A percentile compares a stretch with the other conserved stretches of the same genome.
These are phyloP conservation scores for Physocladia obscura DNA, from an alignment of 192 early-diverging fungal species.

Conservation along the genomic window DNA sequence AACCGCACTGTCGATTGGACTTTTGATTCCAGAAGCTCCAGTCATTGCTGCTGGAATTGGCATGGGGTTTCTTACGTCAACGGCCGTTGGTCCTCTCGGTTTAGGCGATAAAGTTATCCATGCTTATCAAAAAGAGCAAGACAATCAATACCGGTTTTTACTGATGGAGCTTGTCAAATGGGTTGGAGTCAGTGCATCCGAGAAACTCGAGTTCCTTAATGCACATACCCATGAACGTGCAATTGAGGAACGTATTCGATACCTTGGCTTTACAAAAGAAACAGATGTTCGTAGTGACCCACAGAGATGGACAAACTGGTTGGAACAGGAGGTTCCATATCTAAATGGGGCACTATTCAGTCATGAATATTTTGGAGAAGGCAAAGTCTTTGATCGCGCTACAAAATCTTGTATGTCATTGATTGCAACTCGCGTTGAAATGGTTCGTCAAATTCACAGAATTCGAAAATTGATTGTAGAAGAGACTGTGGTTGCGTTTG, in stretches of 20 bases:
- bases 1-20: slow-evolving; percentile 30
- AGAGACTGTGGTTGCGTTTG: slow-evolving; percentile 34
- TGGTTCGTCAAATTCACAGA: slow-evolving; percentile 32
- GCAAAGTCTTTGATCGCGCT: slow-evolving; percentile 30
- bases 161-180: slow-evolving; percentile 37
- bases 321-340: background rate
- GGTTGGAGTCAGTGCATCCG: slow-evolving; percentile 18
- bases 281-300: slow-evolving; percentile 21
- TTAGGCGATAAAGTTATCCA: slow-evolving; percentile 31
- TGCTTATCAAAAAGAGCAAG: slow-evolving; percentile 30
- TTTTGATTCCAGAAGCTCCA: slow-evolving; percentile 32
- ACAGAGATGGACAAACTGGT: slow-evolving; percentile 18
- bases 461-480: slow-evolving; percentile 32
- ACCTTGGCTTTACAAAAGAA: slow-evolving; percentile 4
- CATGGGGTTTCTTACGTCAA: slow-evolving; percentile 32
- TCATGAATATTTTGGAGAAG: slow-evolving; percentile 25
- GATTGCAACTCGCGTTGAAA: slow-evolving; percentile 30
- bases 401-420: slow-evolving; percentile 10
- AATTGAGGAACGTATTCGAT: slow-evolving; percentile 21
- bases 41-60: slow-evolving; percentile 36
- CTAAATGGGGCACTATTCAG: slow-evolving; percentile 22
- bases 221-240: slow-evolving; percentile 32
- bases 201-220: slow-evolving; percentile 33
- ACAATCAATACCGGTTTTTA: slow-evolving; percentile 35
- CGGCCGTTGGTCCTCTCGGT: slow-evolving; percentile 30